Percentiles rank a stretch among this genome's conserved stretches.
phyloP scores from a whole-genome alignment of 1,284 basidiomycete species.

The Melampsora americana region DNA sequence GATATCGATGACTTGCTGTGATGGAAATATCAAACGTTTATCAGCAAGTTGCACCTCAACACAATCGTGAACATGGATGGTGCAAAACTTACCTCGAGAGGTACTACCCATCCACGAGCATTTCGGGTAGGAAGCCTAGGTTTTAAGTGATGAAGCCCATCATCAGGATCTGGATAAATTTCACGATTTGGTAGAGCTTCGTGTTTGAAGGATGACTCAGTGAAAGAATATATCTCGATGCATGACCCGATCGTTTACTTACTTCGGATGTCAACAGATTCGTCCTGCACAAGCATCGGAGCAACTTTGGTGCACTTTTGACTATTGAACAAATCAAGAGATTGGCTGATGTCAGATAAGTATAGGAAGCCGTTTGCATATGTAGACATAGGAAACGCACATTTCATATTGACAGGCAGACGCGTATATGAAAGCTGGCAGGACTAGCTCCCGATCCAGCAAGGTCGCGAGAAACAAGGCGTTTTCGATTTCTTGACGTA shows the following conservation, averaged over 20 bases:
- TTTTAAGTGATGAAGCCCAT: constrained; percentile 2
- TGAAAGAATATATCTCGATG: neutral
- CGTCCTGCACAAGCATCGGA: constrained; percentile 9
- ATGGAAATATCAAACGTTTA: neutral
- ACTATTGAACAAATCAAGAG: neutral
- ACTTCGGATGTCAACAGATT: constrained; percentile 6
- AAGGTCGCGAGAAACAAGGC: neutral
- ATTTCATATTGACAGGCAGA: constrained; percentile 4
- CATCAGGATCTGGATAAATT: constrained; percentile 6
- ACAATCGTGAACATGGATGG: neutral
- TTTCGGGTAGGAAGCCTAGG: neutral
- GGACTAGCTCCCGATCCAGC: neutral
- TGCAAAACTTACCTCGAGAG: neutral
- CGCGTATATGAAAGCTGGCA: constrained; percentile 5
- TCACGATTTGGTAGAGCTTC: neutral
- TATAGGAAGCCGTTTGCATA: too few species aligned
- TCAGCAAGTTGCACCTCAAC: neutral
- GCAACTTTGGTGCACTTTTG: neutral
- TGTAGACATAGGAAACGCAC: neutral
- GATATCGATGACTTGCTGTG: constrained; percentile 4
- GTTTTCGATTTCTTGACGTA: neutral
- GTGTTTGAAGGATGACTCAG: constrained; percentile 1
- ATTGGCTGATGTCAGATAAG: neutral
- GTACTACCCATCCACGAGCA: constrained; percentile 3
- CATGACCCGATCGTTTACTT: neutral